Conservation (phyloP, 768 basidiomycete genomes). For the Boletus pseudo-olivaceus region DNA sequence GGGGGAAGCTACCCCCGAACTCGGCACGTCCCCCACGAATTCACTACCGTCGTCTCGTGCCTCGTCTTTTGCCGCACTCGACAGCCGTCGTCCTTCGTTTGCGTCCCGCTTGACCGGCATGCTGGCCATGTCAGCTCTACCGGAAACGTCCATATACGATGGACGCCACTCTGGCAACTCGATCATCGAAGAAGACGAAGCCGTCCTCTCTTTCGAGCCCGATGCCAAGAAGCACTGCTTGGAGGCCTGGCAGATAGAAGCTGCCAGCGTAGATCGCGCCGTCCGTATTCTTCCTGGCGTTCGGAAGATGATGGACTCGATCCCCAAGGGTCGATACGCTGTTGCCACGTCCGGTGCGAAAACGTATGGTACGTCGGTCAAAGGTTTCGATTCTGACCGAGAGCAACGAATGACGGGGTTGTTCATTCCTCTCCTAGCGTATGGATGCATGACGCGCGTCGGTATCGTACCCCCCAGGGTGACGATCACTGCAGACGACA, state of each 20-base stretch:
- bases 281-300: slow-evolving; percentile 74
- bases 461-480: slow-evolving; percentile 64
- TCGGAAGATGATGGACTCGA: slow-evolving; percentile 56
- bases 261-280: slow-evolving; percentile 53
- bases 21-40: slow-evolving; percentile 32
- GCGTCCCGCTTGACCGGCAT: slow-evolving; percentile 38
- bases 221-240: slow-evolving; percentile 31
- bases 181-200: slow-evolving; percentile 36
- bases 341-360: slow-evolving; percentile 74
- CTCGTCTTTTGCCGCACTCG: slow-evolving; percentile 36
- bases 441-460: slow-evolving; percentile 68
- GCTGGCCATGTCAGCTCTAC: slow-evolving; percentile 37
- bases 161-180: slow-evolving; percentile 26
- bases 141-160: slow-evolving; percentile 25
- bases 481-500: slow-evolving; percentile 75
- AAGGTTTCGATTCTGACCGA: not conserved
- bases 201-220: slow-evolving; percentile 27
- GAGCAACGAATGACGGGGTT: not conserved
- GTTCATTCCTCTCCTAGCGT: slow-evolving; percentile 32
- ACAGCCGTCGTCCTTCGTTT: slow-evolving; percentile 47
- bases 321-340: slow-evolving; percentile 64
- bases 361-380: slow-evolving; percentile 57
- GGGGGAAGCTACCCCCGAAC: slow-evolving; percentile 40
- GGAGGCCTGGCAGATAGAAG: slow-evolving; percentile 55
- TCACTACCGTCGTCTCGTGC: slow-evolving; percentile 43